Base-by-base conservation (phyloP, 495 filamentous ascomycete species). In the Collariella sp. region DNA sequence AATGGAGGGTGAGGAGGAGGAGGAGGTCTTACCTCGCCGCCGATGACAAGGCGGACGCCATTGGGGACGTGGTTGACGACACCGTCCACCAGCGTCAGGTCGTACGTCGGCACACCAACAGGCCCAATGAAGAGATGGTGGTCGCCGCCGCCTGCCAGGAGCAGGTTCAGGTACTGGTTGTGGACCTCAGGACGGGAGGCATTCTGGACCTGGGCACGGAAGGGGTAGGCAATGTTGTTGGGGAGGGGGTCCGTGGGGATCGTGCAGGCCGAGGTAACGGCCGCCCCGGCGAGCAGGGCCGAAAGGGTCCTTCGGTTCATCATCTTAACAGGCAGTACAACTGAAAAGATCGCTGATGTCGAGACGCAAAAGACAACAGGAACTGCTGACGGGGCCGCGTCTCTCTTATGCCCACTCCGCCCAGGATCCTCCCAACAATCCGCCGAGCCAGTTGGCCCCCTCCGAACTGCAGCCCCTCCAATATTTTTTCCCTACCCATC, bases 141-240 rank as follows among this genome's bases (percentile, higher is more conserved):
- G 56, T 81, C 78, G 12, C 72, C 73, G 29, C 72, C 73, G 5
- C 73, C 75, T 42, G 73, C 71, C 46, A 67, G 63, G 62, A 70
- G 66, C 53, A 80, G 68, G 57, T 79, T 77, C 55, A 81, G 62
- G 61, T 70, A 71, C 46, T 70, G 66, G 58, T 78, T 72, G 61
- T 81, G 72, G 43, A 79, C 62, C 5, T 68, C 61, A 0, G 74
- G 74, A 33, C 70, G 68, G n/a, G 70, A 67, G 13, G 70, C 53
- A 60, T 79, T 78, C 56, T 79, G 78, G 24, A 79, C 62, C 59
- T 72, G 67, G 48, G 79, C 56, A 2, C 71, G 58, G 58, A 81
- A 79, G 20, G 63, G 44, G 16, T 64, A 56, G 34, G 64, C 50
- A 59, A 80, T 73, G 56, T 60, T 72, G 59, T 66, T 71, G 0